Conservation (phyloP, 164 flowering plant genomes). For the Amborella trichopoda region DNA sequence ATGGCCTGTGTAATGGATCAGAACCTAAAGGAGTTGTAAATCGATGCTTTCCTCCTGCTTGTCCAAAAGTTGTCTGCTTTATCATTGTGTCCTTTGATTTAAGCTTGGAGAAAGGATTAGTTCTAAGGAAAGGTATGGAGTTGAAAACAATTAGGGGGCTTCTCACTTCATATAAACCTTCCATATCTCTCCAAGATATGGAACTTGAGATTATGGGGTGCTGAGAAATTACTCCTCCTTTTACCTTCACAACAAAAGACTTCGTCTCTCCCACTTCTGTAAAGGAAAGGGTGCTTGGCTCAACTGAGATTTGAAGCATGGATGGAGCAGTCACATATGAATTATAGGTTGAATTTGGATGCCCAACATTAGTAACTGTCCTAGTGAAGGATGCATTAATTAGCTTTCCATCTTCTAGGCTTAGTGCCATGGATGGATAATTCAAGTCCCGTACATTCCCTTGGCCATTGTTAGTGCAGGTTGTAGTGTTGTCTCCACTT, state of each 20-base stretch:
- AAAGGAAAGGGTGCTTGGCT: constrained; percentile 24
- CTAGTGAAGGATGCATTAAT: constrained; percentile 23
- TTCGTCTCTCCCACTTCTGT: constrained; percentile 22
- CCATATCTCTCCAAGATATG: constrained; percentile 27
- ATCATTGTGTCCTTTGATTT: too few species aligned
- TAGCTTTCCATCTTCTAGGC: constrained; percentile 25
- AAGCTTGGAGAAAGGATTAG: too few species aligned
- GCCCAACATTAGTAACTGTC: constrained; percentile 40
- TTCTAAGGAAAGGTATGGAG: neutral
- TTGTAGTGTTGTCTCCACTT: constrained; percentile 21
- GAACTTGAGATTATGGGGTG: constrained; percentile 28
- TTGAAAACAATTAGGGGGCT: constrained; percentile 30
- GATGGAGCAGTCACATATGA: constrained; percentile 7
- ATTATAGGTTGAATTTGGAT: constrained; percentile 29
- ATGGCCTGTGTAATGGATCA: too few species aligned
- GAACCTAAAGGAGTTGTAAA: too few species aligned
- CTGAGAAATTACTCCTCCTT: constrained; percentile 21
- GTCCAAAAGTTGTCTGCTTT: too few species aligned
- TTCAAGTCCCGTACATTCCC: constrained; percentile 37
- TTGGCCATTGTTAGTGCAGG: constrained; percentile 15
- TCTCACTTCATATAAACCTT: constrained; percentile 26
- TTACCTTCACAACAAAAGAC: constrained; percentile 21
- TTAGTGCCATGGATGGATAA: constrained; percentile 39
- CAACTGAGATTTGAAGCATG: constrained; percentile 7
- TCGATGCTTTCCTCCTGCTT: too few species aligned